phyloP scores from a whole-genome alignment of 1,284 basidiomycete genomes.

The Schizophyllum amplum region DNA sequence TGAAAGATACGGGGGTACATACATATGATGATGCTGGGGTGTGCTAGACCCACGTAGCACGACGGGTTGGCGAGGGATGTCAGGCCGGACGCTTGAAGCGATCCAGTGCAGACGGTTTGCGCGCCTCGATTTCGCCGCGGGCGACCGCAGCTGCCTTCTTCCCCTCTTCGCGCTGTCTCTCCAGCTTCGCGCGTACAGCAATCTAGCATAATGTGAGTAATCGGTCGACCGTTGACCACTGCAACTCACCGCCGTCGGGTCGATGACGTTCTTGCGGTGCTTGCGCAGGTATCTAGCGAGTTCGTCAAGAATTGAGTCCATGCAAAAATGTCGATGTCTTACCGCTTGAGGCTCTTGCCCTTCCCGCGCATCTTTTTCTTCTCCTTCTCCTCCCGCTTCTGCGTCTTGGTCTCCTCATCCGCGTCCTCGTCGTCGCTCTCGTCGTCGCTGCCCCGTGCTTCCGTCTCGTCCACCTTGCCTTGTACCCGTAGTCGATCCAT shows the following conservation, averaged over 20 bases:
- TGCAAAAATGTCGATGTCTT: constrained; percentile 11
- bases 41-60: too few relatives aligned
- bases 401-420: constrained; percentile 27
- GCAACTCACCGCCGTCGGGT: constrained; percentile 71
- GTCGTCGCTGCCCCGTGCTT: constrained; percentile 33
- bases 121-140: constrained; percentile 25
- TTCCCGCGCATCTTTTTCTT: constrained; percentile 82
- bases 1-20: not conserved
- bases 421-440: constrained; percentile 29
- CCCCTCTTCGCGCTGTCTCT: constrained; percentile 53
- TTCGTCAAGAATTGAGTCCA: not conserved
- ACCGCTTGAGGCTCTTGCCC: constrained; percentile 78
- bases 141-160: constrained; percentile 34
- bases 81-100: constrained; percentile 37
- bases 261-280: constrained; percentile 89
- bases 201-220: constrained; percentile 30
- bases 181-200: constrained; percentile 60
- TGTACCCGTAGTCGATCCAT: constrained; percentile 63
- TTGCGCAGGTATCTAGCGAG: constrained; percentile 62
- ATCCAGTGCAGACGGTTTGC: constrained; percentile 58
- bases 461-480: constrained; percentile 69
- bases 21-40: too few relatives aligned
- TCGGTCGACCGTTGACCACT: constrained; percentile 6
- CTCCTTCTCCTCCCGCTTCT: constrained; percentile 46
- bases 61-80: not conserved